Evolutionary conservation across 2,329 filamentous ascomycete species (phyloP).

Genomic region (Clathrospora elynae): DNA sequence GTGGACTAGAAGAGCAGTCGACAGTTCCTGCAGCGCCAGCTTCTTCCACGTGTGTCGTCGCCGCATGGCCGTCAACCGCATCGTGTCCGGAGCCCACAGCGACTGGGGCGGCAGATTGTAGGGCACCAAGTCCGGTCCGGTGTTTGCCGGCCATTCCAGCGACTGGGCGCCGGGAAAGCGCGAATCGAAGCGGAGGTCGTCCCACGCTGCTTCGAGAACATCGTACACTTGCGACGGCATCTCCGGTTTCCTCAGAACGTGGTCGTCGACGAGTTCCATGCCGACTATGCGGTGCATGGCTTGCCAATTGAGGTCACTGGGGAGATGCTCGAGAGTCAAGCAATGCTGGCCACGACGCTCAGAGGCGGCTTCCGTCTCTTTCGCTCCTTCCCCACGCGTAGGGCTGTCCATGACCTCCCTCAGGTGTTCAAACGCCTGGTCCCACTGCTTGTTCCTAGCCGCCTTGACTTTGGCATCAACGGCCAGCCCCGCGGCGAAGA

Average conservation of each 20-base stretch:
- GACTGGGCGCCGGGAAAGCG: constrained; percentile 29
- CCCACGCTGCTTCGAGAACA: constrained; percentile 28
- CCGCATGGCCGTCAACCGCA: constrained; percentile 38
- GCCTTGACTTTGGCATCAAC: constrained; percentile 65
- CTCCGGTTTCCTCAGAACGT: constrained; percentile 21
- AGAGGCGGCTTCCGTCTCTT: neutral
- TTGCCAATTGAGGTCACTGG: constrained; percentile 31
- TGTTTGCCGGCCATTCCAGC: constrained; percentile 50
- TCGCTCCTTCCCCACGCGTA: neutral
- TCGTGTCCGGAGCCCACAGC: constrained; percentile 48
- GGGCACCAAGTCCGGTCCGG: constrained; percentile 39
- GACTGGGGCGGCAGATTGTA: constrained; percentile 53
- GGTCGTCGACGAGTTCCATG: constrained; percentile 35
- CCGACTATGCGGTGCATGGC: constrained; percentile 23
- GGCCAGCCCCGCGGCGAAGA: constrained; percentile 68
- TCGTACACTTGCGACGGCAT: constrained; percentile 18
- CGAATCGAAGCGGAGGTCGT: constrained; percentile 39
- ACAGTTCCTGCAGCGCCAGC: constrained; percentile 49
- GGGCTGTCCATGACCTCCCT: constrained; percentile 8
- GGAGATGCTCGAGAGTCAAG: constrained; percentile 20
- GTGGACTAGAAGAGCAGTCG: constrained; percentile 49
- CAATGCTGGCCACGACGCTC: constrained; percentile 1
- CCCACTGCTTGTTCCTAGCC: constrained; percentile 63
- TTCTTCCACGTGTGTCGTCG: constrained; percentile 51
- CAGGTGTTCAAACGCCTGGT: constrained; percentile 59